Evolutionary conservation across 2,329 filamentous ascomycete species (phyloP).

Genomic region (Alternaria incomplexa): DNA sequence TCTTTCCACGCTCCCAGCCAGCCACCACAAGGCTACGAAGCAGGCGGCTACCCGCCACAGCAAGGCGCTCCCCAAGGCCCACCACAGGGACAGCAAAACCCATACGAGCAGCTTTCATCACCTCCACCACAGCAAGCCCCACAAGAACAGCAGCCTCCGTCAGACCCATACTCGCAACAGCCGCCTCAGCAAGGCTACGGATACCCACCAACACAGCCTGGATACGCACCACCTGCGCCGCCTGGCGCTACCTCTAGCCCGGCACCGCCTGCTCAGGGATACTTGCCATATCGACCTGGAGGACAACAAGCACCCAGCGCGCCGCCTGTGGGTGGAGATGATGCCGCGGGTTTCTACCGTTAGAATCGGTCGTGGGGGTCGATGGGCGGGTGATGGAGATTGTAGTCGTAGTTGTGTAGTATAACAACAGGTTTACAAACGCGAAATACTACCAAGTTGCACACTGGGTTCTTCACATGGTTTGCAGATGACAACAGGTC

Average conservation of each 20-base stretch:
- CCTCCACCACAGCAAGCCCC: conserved; percentile 31
- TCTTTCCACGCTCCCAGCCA: conserved; percentile 41
- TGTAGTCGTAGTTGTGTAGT: background rate
- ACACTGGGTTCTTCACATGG: background rate
- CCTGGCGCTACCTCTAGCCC: conserved; percentile 34
- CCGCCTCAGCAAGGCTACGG: conserved; percentile 34
- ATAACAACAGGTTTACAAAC: background rate
- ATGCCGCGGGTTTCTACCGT: conserved; percentile 34
- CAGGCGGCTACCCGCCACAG: conserved; percentile 34
- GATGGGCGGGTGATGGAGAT: background rate
- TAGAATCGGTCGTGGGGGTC: conserved; percentile 12
- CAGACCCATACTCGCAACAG: conserved; percentile 39
- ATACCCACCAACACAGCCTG: conserved; percentile 42
- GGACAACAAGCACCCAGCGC: conserved; percentile 39
- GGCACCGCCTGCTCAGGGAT: conserved; percentile 29
- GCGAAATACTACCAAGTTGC: background rate
- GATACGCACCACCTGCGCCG: conserved; percentile 40
- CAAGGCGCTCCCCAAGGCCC: conserved; percentile 21
- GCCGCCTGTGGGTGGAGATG: conserved; percentile 40
- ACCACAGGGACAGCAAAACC: conserved; percentile 26
- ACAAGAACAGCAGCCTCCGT: conserved; percentile 32
- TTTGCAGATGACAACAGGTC: background rate
- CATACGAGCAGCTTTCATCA: conserved; percentile 37
- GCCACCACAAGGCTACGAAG: conserved; percentile 33
- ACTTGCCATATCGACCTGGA: conserved; percentile 45